phyloP scores from a whole-genome alignment of 345 rosid species.

The Erodium maritimum region DNA sequence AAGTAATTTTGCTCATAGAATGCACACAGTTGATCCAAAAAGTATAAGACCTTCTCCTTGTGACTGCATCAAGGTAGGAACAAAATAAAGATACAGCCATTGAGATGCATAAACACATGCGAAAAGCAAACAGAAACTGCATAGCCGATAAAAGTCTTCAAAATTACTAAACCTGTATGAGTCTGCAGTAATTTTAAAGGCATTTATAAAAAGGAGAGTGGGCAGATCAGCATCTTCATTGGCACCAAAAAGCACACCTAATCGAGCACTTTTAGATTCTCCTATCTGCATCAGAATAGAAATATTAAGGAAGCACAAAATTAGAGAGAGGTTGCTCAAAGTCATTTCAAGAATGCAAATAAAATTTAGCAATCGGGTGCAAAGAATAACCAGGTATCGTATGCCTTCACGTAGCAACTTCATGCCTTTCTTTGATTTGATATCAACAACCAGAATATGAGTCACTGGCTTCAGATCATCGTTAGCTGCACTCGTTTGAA shows the following conservation, averaged over 20 bases:
- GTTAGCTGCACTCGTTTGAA: constrained; percentile 37
- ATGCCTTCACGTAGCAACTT: constrained; percentile 83
- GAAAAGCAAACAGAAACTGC: not conserved
- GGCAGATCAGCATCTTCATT: constrained; percentile 36
- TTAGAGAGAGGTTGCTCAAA: no score
- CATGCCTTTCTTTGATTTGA: constrained; percentile 60
- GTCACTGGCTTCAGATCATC: constrained; percentile 92
- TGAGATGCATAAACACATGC: not conserved
- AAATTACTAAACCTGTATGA: constrained; percentile 56
- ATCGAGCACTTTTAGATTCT: constrained; percentile 74
- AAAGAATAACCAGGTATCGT: constrained; percentile 58
- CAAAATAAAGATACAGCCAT: not conserved
- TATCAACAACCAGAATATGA: constrained; percentile 84
- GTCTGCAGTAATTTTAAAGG: constrained; percentile 52
- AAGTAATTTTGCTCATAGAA: constrained; percentile 55
- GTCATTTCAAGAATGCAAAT: constrained; percentile 4
- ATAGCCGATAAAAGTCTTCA: constrained; percentile 1
- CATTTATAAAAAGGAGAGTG: constrained; percentile 54
- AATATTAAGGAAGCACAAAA: constrained; percentile 14
- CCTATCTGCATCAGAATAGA: constrained; percentile 40
- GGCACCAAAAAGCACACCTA: constrained; percentile 67
- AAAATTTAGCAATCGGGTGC: not conserved
- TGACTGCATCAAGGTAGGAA: constrained; percentile 41
- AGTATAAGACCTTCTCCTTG: constrained; percentile 55
- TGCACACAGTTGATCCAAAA: constrained; percentile 67